These are phyloP conservation scores for Xerocomus brunneocitrinus DNA, from an alignment of 768 basidiomycete genomes.

Conservation along the genomic window DNA sequence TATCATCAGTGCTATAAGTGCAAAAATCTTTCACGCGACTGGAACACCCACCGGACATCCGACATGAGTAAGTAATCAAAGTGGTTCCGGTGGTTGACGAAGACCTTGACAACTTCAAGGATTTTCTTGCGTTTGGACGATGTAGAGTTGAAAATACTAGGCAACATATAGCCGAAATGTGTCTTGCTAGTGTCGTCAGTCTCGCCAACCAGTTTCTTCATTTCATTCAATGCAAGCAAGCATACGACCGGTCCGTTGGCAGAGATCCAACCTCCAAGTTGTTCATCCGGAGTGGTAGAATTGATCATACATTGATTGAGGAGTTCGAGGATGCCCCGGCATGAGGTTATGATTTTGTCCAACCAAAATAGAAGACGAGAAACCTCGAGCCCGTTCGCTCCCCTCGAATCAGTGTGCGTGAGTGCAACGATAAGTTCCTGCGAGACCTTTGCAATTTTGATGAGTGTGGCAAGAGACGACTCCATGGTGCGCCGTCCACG, in stretches of 20 bases:
- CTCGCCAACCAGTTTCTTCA: not conserved
- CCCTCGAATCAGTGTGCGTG: too few species aligned
- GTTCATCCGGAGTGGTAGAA: not conserved
- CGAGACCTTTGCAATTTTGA: not conserved
- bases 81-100: not conserved
- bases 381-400: not conserved
- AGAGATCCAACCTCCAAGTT: not conserved
- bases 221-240: not conserved
- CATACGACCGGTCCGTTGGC: not conserved
- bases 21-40: not conserved
- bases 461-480: not conserved
- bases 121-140: not conserved
- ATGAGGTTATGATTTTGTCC: not conserved
- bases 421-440: not conserved
- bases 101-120: not conserved
- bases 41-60: not conserved
- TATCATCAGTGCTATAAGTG: not conserved
- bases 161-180: not conserved
- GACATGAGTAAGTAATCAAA: slow-evolving; percentile 1
- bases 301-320: not conserved
- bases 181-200: not conserved
- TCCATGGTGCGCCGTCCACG: not conserved
- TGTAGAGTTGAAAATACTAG: not conserved
- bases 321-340: not conserved
- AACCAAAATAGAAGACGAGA: not conserved